These are phyloP conservation scores for Aureobasidium sp. DNA, from an alignment of 2,329 filamentous ascomycete species.

Conservation along the genomic window DNA sequence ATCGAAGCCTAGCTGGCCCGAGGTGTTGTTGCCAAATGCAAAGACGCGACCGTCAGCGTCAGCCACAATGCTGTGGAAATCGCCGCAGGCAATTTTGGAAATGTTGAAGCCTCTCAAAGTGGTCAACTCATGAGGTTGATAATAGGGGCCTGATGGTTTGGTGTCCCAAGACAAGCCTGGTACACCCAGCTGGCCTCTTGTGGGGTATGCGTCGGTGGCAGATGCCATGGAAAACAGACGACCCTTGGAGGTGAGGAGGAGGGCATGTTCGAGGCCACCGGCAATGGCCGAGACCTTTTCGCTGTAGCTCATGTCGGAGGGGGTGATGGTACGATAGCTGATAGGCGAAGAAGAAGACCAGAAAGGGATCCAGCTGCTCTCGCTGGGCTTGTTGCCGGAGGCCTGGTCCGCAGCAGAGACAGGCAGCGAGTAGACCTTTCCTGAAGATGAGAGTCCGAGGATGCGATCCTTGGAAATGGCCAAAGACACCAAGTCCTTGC, in stretches of 20 bases:
- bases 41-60: conserved; percentile 73
- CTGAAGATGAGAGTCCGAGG: conserved; percentile 66
- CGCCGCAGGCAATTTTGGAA: conserved; percentile 70
- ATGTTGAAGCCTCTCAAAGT: conserved; percentile 65
- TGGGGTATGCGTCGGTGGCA: conserved; percentile 69
- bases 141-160: conserved; percentile 68
- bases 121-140: conserved; percentile 72
- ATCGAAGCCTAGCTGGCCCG: conserved; percentile 85
- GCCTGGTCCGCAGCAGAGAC: conserved; percentile 66
- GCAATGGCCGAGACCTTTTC: conserved; percentile 70
- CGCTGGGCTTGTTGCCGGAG: conserved; percentile 55
- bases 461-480: conserved; percentile 76
- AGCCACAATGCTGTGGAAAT: conserved; percentile 75
- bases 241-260: conserved; percentile 76
- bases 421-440: conserved; percentile 78
- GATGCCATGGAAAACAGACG: conserved; percentile 85
- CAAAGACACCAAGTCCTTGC: conserved; percentile 72
- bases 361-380: conserved; percentile 67
- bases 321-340: conserved; percentile 67
- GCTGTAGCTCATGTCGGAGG: conserved; percentile 55
- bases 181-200: conserved; percentile 78
- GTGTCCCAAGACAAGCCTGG: conserved; percentile 75
- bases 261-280: conserved; percentile 75
- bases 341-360: conserved; percentile 55
- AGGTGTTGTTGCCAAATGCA: conserved; percentile 82